A percentile compares a stretch with the other conserved stretches of the same genome.
phyloP scores from a whole-genome alignment of 768 basidiomycete genomes.

The Lepiota venenata region DNA sequence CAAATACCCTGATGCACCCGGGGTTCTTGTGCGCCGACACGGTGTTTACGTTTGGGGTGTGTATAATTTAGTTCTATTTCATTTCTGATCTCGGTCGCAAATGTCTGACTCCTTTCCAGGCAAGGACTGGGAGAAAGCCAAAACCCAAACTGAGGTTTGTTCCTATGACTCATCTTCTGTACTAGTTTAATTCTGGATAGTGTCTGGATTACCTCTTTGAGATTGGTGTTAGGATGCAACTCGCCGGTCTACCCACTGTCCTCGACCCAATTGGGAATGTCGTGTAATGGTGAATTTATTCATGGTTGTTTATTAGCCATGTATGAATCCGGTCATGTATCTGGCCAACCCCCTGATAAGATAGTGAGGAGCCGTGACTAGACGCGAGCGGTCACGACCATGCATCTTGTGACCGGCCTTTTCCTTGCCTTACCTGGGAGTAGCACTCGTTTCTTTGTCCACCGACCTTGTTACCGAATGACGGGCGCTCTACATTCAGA shows the following conservation, averaged over 20 bases:
- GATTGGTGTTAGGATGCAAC: constrained; percentile 79
- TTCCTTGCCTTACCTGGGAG: no score
- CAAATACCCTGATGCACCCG: constrained; percentile 76
- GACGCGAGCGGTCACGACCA: no score
- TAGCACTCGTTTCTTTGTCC: no score
- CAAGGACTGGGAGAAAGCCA: constrained; percentile 82
- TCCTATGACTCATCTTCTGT: not conserved
- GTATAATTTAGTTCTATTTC: not conserved
- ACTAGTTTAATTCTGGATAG: constrained; percentile 28
- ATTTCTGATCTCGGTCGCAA: not conserved
- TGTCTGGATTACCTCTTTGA: constrained; percentile 92
- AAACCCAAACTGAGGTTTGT: constrained; percentile 80
- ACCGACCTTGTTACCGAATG: no score
- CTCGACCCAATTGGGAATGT: constrained; percentile 18
- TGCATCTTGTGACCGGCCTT: no score
- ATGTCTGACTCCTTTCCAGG: constrained; percentile 29
- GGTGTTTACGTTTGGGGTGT: constrained; percentile 89
- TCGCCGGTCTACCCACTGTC: constrained; percentile 53
- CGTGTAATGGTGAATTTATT: not conserved
- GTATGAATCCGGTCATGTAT: no score
- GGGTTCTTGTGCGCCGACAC: constrained; percentile 72
- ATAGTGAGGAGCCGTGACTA: no score
- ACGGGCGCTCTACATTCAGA: no score
- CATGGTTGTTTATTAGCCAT: not conserved
- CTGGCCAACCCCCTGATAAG: no score